Conservation (phyloP, 2,329 filamentous ascomycete species). For the Endoconidiophora polonica region DNA sequence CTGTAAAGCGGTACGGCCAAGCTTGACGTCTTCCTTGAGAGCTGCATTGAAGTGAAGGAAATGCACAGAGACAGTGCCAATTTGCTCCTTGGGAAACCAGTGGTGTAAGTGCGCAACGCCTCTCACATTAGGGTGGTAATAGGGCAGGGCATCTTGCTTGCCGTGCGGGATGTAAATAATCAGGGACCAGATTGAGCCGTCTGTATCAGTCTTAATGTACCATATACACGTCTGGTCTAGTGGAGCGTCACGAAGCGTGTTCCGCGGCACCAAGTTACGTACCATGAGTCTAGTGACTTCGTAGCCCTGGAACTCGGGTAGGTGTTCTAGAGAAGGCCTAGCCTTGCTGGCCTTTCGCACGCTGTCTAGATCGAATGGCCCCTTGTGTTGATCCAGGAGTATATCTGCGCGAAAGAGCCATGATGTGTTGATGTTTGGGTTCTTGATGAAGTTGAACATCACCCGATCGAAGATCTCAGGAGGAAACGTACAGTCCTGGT, state of each 20-base stretch:
- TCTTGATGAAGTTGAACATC: constrained; percentile 59
- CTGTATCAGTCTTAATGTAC: constrained; percentile 27
- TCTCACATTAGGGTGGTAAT: constrained; percentile 69
- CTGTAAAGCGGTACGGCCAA: constrained; percentile 51
- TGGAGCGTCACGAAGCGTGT: constrained; percentile 55
- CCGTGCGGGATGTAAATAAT: constrained; percentile 67
- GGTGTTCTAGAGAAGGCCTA: constrained; percentile 2
- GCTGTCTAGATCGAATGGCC: not conserved
- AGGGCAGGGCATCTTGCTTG: constrained; percentile 50
- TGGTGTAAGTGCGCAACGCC: constrained; percentile 62
- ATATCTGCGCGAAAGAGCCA: constrained; percentile 69
- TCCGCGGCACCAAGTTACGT: constrained; percentile 65
- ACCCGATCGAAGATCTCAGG: constrained; percentile 46
- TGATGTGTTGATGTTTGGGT: constrained; percentile 64
- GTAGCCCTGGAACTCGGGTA: constrained; percentile 25
- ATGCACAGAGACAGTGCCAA: constrained; percentile 40
- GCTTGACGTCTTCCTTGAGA: constrained; percentile 24
- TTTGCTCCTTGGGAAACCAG: constrained; percentile 25
- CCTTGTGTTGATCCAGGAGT: constrained; percentile 31
- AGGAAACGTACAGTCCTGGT: constrained; percentile 43
- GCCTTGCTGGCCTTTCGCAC: not conserved
- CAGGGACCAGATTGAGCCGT: constrained; percentile 19
- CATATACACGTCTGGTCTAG: constrained; percentile 73
- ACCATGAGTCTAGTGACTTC: constrained; percentile 33
- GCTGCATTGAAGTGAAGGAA: constrained; percentile 34